phyloP scores from a whole-genome alignment of 495 filamentous ascomycete species.

The Geopyxis carbonaria region DNA sequence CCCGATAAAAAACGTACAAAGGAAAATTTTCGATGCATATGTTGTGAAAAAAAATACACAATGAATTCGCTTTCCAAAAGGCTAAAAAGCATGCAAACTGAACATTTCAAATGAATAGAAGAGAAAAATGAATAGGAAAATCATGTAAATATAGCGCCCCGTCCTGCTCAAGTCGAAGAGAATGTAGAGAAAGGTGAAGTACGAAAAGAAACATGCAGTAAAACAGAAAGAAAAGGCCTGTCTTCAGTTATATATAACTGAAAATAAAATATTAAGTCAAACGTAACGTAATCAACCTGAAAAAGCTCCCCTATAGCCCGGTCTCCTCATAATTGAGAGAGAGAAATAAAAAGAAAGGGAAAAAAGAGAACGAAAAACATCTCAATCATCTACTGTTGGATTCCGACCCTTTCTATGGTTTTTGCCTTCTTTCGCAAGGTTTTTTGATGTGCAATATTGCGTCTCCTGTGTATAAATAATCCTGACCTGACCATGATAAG shows the following conservation, averaged over 20 bases:
- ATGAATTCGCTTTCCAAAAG: too few species aligned
- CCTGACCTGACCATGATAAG: neutral
- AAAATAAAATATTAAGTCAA: neutral
- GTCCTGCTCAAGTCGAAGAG: too few species aligned
- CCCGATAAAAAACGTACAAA: too few species aligned
- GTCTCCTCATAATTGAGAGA: neutral
- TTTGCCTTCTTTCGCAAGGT: neutral
- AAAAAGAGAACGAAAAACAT: constrained; percentile 5
- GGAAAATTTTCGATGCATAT: too few species aligned
- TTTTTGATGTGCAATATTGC: neutral
- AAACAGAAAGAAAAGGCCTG: neutral
- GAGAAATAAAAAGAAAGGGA: constrained; percentile 14
- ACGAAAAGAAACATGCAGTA: neutral
- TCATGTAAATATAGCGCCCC: too few species aligned
- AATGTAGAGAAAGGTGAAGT: neutral
- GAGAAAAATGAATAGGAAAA: too few species aligned
- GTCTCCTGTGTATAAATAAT: neutral
- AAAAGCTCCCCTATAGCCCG: constrained; percentile 6
- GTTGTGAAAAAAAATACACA: too few species aligned
- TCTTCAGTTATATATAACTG: neutral
- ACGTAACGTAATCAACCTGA: constrained; percentile 6
- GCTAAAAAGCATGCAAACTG: too few species aligned
- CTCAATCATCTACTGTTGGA: constrained; percentile 4
- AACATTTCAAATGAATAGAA: too few species aligned
- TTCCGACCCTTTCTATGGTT: neutral